Evolutionary conservation across 352 stramenopile species (phyloP).

Genomic region (Phytophthora cactorum): DNA sequence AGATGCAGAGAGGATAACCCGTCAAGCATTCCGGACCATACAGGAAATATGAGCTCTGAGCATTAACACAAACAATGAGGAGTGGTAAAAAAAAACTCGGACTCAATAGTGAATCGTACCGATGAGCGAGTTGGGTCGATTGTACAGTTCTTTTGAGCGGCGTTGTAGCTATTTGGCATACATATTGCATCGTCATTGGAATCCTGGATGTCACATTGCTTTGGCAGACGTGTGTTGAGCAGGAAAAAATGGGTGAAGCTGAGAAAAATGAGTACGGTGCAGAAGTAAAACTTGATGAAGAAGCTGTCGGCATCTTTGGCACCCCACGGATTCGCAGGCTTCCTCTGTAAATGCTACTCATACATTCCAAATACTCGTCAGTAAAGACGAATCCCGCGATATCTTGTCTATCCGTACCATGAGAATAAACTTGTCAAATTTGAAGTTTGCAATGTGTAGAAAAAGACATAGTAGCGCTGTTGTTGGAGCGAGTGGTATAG

Average conservation of each 20-base stretch:
- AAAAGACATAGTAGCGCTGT: constrained; percentile 57
- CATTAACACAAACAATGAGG: constrained; percentile 7
- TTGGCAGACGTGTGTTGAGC: constrained; percentile 52
- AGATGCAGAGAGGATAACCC: constrained; percentile 72
- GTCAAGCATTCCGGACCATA: constrained; percentile 37
- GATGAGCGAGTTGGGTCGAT: constrained; percentile 41
- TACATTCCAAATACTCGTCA: background rate
- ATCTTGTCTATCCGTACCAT: constrained; percentile 36
- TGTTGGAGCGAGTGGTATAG: constrained; percentile 71
- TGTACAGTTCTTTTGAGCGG: constrained; percentile 37
- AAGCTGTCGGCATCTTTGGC: constrained; percentile 82
- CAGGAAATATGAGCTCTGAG: constrained; percentile 55
- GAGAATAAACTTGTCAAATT: constrained; percentile 83
- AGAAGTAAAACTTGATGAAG: constrained; percentile 91
- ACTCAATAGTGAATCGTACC: constrained; percentile 21
- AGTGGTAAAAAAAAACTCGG: constrained; percentile 1
- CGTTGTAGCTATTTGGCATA: constrained; percentile 36
- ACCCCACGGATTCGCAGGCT: constrained; percentile 71
- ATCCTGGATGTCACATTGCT: constrained; percentile 68
- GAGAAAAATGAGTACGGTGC: constrained; percentile 69
- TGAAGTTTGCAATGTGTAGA: constrained; percentile 78
- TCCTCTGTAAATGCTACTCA: constrained; percentile 69
- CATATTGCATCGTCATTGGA: constrained; percentile 37
- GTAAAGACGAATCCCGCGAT: background rate
- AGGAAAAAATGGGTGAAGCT: constrained; percentile 70